These are phyloP conservation scores for Austroboletus niveus DNA, from an alignment of 1,284 basidiomycete species.

Conservation along the genomic window DNA sequence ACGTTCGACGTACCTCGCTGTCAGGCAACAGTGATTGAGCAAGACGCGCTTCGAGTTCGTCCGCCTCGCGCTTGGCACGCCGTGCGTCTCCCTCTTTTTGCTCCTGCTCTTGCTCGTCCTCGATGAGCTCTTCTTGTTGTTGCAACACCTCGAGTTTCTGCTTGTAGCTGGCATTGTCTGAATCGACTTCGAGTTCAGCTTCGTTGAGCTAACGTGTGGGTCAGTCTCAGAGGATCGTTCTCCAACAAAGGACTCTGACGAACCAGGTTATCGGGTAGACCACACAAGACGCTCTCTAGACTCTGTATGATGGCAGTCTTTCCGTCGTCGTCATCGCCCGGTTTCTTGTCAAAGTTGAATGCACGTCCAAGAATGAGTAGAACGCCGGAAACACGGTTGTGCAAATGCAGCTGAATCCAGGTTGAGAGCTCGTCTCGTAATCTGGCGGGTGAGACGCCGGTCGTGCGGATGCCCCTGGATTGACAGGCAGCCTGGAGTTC, in stretches of 20 bases:
- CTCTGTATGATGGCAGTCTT: conserved; percentile 74
- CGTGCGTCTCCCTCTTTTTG: conserved; percentile 92
- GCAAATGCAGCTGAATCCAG: conserved; percentile 94
- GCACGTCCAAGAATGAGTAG: conserved; percentile 91
- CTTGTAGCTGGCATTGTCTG: conserved; percentile 93
- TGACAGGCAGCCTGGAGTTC: conserved; percentile 95
- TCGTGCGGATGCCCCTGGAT: conserved; percentile 89
- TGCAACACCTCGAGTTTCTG: conserved; percentile 97
- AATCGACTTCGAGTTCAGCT: conserved; percentile 94
- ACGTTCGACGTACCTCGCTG: conserved; percentile 54
- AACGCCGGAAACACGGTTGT: conserved; percentile 88
- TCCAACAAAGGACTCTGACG: conserved; percentile 27
- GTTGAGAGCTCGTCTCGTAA: conserved; percentile 87
- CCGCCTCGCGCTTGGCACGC: conserved; percentile 79
- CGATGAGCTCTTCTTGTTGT: conserved; percentile 98
- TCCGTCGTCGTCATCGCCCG: conserved; percentile 73
- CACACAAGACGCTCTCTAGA: conserved; percentile 89
- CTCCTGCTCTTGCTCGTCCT: conserved; percentile 98
- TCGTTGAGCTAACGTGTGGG: conserved; percentile 74
- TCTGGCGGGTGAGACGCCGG: conserved; percentile 78
- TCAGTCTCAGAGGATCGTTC: neutral
- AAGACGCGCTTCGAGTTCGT: conserved; percentile 69
- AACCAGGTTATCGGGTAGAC: conserved; percentile 92
- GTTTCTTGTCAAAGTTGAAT: conserved; percentile 87
- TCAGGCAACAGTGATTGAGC: conserved; percentile 78